Percentiles rank a stretch among this genome's conserved stretches.
Evolutionary conservation across 2,329 filamentous ascomycete species (phyloP).

Genomic region (Botryotinia calthae): DNA sequence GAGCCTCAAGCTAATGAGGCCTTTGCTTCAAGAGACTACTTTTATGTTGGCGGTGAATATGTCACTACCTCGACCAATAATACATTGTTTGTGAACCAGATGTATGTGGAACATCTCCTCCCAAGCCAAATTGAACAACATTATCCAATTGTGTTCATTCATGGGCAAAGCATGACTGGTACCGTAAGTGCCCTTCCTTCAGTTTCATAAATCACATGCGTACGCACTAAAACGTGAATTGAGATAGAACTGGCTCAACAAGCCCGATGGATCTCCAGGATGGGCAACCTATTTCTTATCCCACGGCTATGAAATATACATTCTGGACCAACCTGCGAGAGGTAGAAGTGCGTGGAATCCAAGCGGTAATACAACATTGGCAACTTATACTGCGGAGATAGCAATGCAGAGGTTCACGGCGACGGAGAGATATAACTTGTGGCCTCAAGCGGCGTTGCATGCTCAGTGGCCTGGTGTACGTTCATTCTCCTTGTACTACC

Average conservation of each 20-base stretch:
- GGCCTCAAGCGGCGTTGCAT: constrained; percentile 41
- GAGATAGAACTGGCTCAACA: constrained; percentile 47
- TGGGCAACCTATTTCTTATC: constrained; percentile 49
- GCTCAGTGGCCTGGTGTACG: constrained; percentile 43
- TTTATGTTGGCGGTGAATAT: constrained; percentile 35
- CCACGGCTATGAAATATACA: constrained; percentile 47
- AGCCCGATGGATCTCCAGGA: constrained; percentile 46
- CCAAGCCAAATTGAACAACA: constrained; percentile 33
- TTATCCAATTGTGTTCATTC: constrained; percentile 34
- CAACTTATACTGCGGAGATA: constrained; percentile 25
- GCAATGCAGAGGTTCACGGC: constrained; percentile 36
- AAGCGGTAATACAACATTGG: constrained; percentile 19
- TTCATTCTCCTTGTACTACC: neutral
- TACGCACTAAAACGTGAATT: neutral
- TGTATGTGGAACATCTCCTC: constrained; percentile 52
- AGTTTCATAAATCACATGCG: neutral
- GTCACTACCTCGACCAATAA: constrained; percentile 20
- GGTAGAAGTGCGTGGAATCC: constrained; percentile 24
- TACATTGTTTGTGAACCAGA: constrained; percentile 41
- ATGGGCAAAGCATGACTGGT: constrained; percentile 32
- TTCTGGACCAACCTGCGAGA: constrained; percentile 37
- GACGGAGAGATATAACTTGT: constrained; percentile 26
- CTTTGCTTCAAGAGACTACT: constrained; percentile 25
- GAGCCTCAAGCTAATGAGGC: neutral
- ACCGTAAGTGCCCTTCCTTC: constrained; percentile 29